A percentile compares a stretch with the other conserved stretches of the same genome.
Evolutionary conservation across 805 yeast species (phyloP).

Genomic region (Torulaspora microellipsoides): DNA sequence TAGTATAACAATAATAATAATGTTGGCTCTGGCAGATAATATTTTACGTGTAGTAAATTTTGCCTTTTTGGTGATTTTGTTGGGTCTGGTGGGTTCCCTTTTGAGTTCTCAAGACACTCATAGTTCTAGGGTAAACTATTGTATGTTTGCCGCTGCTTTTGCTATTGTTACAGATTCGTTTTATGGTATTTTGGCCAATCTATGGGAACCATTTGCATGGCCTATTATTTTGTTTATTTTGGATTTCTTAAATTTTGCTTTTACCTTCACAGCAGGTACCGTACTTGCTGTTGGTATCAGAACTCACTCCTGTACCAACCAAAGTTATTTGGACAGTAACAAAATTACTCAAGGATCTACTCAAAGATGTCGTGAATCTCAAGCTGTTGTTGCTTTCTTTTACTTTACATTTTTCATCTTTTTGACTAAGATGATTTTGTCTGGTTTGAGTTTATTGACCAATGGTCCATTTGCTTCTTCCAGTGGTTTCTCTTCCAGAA

Average conservation of each 20-base stretch:
- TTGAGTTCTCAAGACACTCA: conserved; percentile 57
- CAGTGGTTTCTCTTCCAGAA: conserved; percentile 32
- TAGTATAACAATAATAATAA: too few species aligned
- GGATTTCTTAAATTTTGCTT: conserved; percentile 85
- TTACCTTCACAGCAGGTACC: conserved; percentile 91
- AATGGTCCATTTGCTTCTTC: conserved; percentile 26
- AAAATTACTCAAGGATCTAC: conserved; percentile 66
- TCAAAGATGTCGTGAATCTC: conserved; percentile 93
- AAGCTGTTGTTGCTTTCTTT: conserved; percentile 75
- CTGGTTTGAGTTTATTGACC: conserved; percentile 48
- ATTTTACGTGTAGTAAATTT: conserved; percentile 72
- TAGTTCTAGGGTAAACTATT: conserved; percentile 81
- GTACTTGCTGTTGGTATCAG: conserved; percentile 90
- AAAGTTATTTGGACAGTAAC: conserved; percentile 59
- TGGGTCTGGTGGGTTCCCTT: conserved; percentile 88
- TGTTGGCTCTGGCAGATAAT: conserved; percentile 71
- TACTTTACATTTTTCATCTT: conserved; percentile 79
- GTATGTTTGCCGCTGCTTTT: conserved; percentile 81
- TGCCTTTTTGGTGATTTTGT: conserved; percentile 65
- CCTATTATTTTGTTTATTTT: conserved; percentile 69
- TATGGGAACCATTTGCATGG: conserved; percentile 73
- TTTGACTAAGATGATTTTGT: conserved; percentile 55
- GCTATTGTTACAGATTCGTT: conserved; percentile 76
- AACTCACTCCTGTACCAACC: conserved; percentile 78
- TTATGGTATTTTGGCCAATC: conserved; percentile 74